Evolutionary conservation across 306 rosid genomes (phyloP).

Genomic region (Cucumis melo): DNA sequence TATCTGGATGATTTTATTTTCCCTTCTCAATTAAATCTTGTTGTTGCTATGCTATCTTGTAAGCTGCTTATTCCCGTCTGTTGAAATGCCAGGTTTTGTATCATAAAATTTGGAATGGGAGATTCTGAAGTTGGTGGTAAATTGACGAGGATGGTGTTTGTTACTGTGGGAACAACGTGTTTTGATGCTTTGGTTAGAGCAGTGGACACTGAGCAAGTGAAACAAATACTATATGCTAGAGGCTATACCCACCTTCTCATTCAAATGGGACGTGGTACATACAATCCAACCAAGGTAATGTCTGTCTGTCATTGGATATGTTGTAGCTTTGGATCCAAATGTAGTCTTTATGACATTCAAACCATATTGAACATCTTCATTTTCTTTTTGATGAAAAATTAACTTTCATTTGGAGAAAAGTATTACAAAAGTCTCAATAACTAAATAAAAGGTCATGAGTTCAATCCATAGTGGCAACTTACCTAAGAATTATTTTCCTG

Average conservation of each 20-base stretch:
- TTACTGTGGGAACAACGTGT: constrained; percentile 72
- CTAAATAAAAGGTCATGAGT: too few species aligned
- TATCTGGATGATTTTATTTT: not conserved
- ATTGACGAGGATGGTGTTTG: constrained; percentile 32
- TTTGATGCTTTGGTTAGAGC: constrained; percentile 69
- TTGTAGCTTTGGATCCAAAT: not conserved
- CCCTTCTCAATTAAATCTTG: not conserved
- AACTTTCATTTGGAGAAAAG: not conserved
- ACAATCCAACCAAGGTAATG: constrained; percentile 50
- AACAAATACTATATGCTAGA: constrained; percentile 35
- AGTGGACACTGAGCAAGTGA: constrained; percentile 31
- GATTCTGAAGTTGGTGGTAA: constrained; percentile 14
- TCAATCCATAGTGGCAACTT: too few species aligned
- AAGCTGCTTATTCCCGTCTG: not conserved
- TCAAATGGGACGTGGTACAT: constrained; percentile 76
- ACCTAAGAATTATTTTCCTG: too few species aligned
- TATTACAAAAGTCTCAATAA: not conserved
- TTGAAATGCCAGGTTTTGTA: not conserved
- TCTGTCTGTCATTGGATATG: not conserved
- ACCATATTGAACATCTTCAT: not conserved
- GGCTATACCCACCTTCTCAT: constrained; percentile 66
- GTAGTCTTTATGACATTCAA: not conserved
- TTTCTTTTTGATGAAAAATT: not conserved
- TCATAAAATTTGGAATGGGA: constrained; percentile 17
- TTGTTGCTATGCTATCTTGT: not conserved